Conservation (phyloP, 768 basidiomycete genomes). For the Lanmaoa rubissima region DNA sequence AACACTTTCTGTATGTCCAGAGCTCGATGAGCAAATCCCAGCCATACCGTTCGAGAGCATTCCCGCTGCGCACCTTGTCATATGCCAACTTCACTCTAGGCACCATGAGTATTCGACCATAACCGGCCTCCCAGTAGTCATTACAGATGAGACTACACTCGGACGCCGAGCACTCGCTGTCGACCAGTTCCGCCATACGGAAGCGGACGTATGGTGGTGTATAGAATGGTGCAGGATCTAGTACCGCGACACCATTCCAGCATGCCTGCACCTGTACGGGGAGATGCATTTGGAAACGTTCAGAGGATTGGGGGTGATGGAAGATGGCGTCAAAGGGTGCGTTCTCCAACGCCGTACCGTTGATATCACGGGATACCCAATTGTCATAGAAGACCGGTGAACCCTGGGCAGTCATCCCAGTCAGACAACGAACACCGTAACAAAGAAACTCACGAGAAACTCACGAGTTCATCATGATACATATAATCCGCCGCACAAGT, state of each 20-base stretch:
- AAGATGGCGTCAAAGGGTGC: slow-evolving; percentile 95
- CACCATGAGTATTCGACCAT: slow-evolving; percentile 97
- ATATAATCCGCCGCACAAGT: slow-evolving; percentile 99
- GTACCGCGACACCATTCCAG: slow-evolving; percentile 96
- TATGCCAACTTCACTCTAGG: slow-evolving; percentile 96
- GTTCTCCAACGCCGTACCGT: slow-evolving; percentile 97
- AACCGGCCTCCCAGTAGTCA: slow-evolving; percentile 96
- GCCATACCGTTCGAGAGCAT: not conserved
- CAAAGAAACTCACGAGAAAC: slow-evolving; percentile 44
- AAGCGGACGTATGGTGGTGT: slow-evolving; percentile 86
- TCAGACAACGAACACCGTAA: not conserved
- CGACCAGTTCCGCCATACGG: slow-evolving; percentile 88
- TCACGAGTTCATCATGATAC: slow-evolving; percentile 92
- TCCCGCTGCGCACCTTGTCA: slow-evolving; percentile 58
- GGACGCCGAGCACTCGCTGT: slow-evolving; percentile 90
- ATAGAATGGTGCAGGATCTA: slow-evolving; percentile 97
- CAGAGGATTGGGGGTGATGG: slow-evolving; percentile 72
- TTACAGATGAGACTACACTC: slow-evolving; percentile 98
- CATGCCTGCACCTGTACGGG: slow-evolving; percentile 97
- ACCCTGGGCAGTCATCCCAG: slow-evolving; percentile 36
- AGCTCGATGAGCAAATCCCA: slow-evolving; percentile 1
- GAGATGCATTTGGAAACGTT: slow-evolving; percentile 87
- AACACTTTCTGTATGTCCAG: slow-evolving; percentile 71
- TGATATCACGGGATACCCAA: slow-evolving; percentile 98
- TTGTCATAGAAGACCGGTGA: slow-evolving; percentile 97